Evolutionary conservation across 805 yeast genomes (phyloP).

Genomic region (Naumovozyma castellii): DNA sequence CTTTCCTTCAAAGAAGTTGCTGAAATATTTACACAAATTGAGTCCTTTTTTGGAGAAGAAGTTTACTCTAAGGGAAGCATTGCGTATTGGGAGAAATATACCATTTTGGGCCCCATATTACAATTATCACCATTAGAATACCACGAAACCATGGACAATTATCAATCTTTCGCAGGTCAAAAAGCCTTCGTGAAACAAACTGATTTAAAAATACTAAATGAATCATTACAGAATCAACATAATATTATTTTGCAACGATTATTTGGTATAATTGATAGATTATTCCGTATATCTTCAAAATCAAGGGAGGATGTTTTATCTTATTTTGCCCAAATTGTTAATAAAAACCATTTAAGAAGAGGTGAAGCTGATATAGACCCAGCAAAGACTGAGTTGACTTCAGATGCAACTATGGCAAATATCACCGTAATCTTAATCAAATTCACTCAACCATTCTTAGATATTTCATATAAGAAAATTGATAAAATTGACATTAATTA

Average conservation of each 20-base stretch:
- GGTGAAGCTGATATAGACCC: conserved; percentile 58
- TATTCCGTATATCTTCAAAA: conserved; percentile 61
- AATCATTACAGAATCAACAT: conserved; percentile 57
- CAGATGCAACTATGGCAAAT: conserved; percentile 78
- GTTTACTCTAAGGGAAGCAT: too few species aligned
- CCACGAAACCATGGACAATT: conserved; percentile 41
- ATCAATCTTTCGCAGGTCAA: conserved; percentile 7
- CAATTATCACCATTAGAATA: conserved; percentile 64
- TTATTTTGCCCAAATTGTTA: conserved; percentile 67
- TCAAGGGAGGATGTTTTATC: conserved; percentile 56
- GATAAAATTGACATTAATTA: conserved; percentile 71
- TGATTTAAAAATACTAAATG: conserved; percentile 34
- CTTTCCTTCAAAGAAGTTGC: conserved; percentile 56
- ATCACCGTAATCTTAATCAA: conserved; percentile 55
- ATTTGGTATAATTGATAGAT: conserved; percentile 59
- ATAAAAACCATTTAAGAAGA: conserved; percentile 75
- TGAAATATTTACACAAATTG: conserved; percentile 44
- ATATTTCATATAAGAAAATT: conserved; percentile 52
- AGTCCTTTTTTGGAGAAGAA: conserved; percentile 42
- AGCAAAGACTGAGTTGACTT: conserved; percentile 51
- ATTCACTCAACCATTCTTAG: conserved; percentile 78
- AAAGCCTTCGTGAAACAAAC: neutral
- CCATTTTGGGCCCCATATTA: conserved; percentile 71
- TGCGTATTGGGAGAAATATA: conserved; percentile 50
- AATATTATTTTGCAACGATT: conserved; percentile 50